Base-by-base conservation (phyloP, 306 rosid species). In the Trifolium subterraneum region DNA sequence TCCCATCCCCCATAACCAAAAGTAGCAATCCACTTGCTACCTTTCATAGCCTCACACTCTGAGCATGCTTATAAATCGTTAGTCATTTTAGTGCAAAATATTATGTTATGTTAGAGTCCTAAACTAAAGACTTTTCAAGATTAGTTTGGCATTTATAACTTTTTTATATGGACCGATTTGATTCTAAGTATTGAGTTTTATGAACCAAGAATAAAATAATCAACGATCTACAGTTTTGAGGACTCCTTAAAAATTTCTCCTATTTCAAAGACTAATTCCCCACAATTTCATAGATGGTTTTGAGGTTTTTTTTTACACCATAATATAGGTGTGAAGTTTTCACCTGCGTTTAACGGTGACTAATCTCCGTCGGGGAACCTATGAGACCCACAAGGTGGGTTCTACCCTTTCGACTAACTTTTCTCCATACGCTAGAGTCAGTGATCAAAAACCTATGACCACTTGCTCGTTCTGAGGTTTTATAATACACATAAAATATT, bases 21-120 rank as follows among this genome's bases (percentile, higher is more conserved):
- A 18, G 39, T 54, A 72, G 27, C 15, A 68, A 42, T 68, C 65
- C 47, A 67, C 18, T 48, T 22, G 50, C 72, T 60, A 48, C 45
- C 71, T 70, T 74, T 70, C 48, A 71, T 29, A 39, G 48, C 47
- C 35, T 19, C 8, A 52, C 27, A 52, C 13, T 52, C 25, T 3
- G 60, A 18, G 59, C 59, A 51, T 52, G 59, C 4, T 52, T 22
- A 15, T 22, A 4, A 11, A 11, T 22, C 16, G n/a, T 23, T 56
- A 4, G 25, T 22, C 35, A 56, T 56, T 56, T 23, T 23, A 25
- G 36, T 6, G 9, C 35, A 56, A 5, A 56, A 23, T 56, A 56
- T 23, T 14, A 56, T 23, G 14, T 48, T 42, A 42, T 22, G 25
- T 22, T 22, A 39, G 19, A 20, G 60, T 54, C 60, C 7, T 10